Evolutionary conservation across 495 filamentous ascomycete genomes (phyloP), one percentile per base, ranked within the genome.

Genomic region (Podospora anserina): DNA sequence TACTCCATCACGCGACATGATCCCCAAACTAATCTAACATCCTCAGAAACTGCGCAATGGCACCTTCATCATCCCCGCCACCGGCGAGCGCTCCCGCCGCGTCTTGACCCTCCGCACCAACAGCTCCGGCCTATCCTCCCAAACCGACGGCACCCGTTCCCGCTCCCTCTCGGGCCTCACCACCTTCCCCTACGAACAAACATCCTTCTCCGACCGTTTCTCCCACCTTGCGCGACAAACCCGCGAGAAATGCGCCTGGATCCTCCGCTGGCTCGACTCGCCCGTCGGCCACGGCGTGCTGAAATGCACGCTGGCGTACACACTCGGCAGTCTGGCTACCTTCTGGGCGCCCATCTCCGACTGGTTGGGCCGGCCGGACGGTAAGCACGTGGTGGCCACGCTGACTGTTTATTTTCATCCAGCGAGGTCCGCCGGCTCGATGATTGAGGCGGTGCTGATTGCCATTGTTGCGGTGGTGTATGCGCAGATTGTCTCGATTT

Each of bases 391-490:
- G 81, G 94, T 97, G 54, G 92, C 93, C 61, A 96, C 93, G 2
- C 87, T 97, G 61, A 92, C 91, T 20, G 94, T 97, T 11, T 99
- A 97, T 73, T 99, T 98, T 78, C 94, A 99, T 78, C 94, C 95
- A n/a, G 92, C 94, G 15, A 84, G 95, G 68, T 89, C 92, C 20
- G 88, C 90, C 58, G 95, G 95, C 4, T 93, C 92, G 77, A 97
- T 97, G 93, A 87, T 89, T 66, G 91, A 97, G 75, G 94, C 94
- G 5, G 88, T 90, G 28, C 75, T 96, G n/a, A 91, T 94, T 69
- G 93, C 94, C 4, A 77, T 91, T 63, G 80, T 90, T 26, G 94
- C 94, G 1, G 92, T 97, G 68, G 78, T 87, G 57, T 99, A 97
- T 76, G 91, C 92, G 18, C 88, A 89, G 58, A 84, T 92, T 66